Evolutionary conservation across 305 asterid genomes (phyloP), one percentile per base, ranked within the genome.

Genomic region (Lippia alba): DNA sequence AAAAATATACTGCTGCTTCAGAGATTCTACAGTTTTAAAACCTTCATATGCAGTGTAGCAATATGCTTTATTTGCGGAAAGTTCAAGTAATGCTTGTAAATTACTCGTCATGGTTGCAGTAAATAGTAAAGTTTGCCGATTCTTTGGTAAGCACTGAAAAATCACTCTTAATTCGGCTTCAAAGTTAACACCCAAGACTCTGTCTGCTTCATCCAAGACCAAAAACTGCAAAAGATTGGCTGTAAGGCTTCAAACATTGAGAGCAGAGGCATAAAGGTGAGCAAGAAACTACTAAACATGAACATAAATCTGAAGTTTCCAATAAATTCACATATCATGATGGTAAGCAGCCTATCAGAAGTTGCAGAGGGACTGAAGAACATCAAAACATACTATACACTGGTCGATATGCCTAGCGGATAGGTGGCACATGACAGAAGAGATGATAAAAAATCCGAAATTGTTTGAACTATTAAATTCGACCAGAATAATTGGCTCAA

Each of bases 151-250:
- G 78, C 97, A 94, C 81, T 80, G 84, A 83, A 94, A 91, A 41
- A 94, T 85, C 68, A 74, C 91, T 75, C 89, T 83, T 54, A 94
- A 82, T 66, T 90, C 99, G 46, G 70, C 88, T 83, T 90, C 97
- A 82, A 94, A 94, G 73, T 90, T 92, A 54, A 82, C 92, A 57
- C 90, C 97, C 73, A 94, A 79, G 58, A 94, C 86, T 76, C 96
- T 86, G 82, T 94, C 99, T 49, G 99, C 99, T 85, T 94, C 99
- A 81, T 94, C 99, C 82, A 94, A 76, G 20, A 94, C 97, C 58
- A 94, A 74, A 81, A 91, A 94, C 99, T 94, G 90, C 76, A 88
- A 81, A 18, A 54, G 48, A 61, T 40, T 65, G 45, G 44, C n/a
- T 20, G 66, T 75, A 67, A 83, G 77, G 66, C 57, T 51, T 70